These are phyloP conservation scores for Fusarium phyllophilum DNA, from an alignment of 2,329 filamentous ascomycete genomes.

Conservation along the genomic window DNA sequence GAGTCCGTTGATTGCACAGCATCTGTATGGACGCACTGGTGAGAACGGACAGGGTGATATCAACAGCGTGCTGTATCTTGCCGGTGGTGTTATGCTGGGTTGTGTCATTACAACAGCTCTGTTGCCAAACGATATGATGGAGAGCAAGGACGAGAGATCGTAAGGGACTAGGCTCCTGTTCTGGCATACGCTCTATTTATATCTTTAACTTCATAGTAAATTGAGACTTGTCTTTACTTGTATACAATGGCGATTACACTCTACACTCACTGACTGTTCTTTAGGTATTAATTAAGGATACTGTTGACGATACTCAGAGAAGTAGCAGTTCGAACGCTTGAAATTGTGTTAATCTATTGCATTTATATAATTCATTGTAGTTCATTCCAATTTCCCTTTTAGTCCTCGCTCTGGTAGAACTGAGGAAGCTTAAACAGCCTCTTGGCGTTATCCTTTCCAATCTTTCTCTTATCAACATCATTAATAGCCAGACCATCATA, in stretches of 20 bases:
- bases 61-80: slow-evolving; percentile 65
- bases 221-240: no score
- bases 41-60: slow-evolving; percentile 49
- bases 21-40: slow-evolving; percentile 48
- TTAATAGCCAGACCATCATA: slow-evolving; percentile 52
- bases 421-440: slow-evolving; percentile 51
- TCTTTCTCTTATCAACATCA: slow-evolving; percentile 50
- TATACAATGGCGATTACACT: no score
- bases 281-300: no score
- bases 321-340: no score
- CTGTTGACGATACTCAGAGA: no score
- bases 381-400: background rate
- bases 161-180: no score
- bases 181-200: no score
- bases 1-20: slow-evolving; percentile 64
- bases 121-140: slow-evolving; percentile 55
- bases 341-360: background rate
- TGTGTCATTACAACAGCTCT: slow-evolving; percentile 62
- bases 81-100: slow-evolving; percentile 63
- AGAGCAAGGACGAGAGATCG: slow-evolving; percentile 46
- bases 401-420: slow-evolving; percentile 35
- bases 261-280: no score
- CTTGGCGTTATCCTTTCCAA: slow-evolving; percentile 57
- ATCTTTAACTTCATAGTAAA: no score
- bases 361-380: background rate